Evolutionary conservation across 148 eudicot species (phyloP), one percentile per base, ranked within the genome.

Genomic region (Cornus kousa): DNA sequence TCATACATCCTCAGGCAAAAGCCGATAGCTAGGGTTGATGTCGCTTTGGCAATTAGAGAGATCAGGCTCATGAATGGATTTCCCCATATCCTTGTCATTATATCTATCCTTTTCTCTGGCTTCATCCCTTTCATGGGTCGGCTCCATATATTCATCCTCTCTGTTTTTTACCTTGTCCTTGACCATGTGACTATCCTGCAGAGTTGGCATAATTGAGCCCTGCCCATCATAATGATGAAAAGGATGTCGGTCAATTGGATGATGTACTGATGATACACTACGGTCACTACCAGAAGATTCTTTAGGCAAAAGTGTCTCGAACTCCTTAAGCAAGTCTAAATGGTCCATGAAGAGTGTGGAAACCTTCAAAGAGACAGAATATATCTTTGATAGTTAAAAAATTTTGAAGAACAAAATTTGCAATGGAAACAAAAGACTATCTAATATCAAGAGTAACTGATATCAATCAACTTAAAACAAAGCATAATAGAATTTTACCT

Each of bases 291-390:
- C 73, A 98, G 28, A 96, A 77, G 88, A 3, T 43, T 6, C 84
- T 85, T 93, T 93, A 5, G 99, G 99, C 77, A 93, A 88, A 80
- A 96, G 93, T 82, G 92, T 90, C 24, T 90, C 91, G 87, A 96
- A 96, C 86, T 93, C 98, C 7, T 91, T 95, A 20, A 96, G 88
- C 82, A 96, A 86, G 90, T 93, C 99, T 7, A 88, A 87, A 65
- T 96, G 99, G 67, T 90, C 92, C 39, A 79, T 83, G 86, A 96
- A 90, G 76, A 96, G 97, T 66, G 82, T 88, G 67, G 98, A 86
- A 73, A 91, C 99, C 92, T 91, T 82, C 71, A 85, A 24, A 74
- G 48, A 60, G 75, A 83, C 23, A 57, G 10, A 43, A 43, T 43
- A 43, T 43, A 43, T 43, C 48, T 43, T 1, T 43, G 8, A 43